A percentile compares a stretch with the other conserved stretches of the same genome.
phyloP scores from a whole-genome alignment of 1,139 yeast genomes.

The Yamadazyma trypodendri region DNA sequence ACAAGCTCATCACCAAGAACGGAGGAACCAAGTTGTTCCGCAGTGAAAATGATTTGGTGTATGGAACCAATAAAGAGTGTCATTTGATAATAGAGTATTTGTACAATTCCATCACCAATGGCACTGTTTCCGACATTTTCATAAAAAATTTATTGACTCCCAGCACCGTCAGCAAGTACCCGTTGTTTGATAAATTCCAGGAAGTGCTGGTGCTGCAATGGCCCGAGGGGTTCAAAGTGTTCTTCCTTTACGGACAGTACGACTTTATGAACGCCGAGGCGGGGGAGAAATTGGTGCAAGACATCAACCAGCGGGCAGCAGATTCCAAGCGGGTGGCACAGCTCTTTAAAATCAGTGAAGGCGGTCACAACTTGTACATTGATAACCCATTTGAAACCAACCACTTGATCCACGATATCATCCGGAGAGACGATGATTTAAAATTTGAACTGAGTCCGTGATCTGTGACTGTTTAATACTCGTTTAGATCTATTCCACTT shows the following conservation, averaged over 20 bases:
- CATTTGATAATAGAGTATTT: conserved; percentile 53
- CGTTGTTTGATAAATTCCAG: conserved; percentile 63
- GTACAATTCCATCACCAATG: conserved; percentile 58
- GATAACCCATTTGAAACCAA: conserved; percentile 59
- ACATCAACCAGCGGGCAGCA: conserved; percentile 28
- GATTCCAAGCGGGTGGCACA: conserved; percentile 11
- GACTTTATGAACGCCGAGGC: conserved; percentile 88
- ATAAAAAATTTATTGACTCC: conserved; percentile 66
- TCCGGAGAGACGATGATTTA: conserved; percentile 12
- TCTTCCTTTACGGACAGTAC: conserved; percentile 73
- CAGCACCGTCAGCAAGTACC: conserved; percentile 74
- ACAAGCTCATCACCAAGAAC: conserved; percentile 34
- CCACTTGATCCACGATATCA: conserved; percentile 22
- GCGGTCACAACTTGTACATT: conserved; percentile 48
- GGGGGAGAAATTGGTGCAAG: conserved; percentile 52
- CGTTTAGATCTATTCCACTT: too few species aligned
- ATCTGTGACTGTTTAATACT: too few species aligned
- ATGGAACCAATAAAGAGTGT: conserved; percentile 46
- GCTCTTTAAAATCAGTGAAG: conserved; percentile 34
- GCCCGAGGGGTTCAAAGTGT: conserved; percentile 32
- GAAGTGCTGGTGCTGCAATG: conserved; percentile 27
- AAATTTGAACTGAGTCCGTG: too few species aligned
- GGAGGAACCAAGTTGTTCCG: conserved; percentile 32
- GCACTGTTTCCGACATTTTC: conserved; percentile 66
- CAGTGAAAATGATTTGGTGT: conserved; percentile 30